phyloP scores from a whole-genome alignment of 169 alveolate species.

The Cyclospora cayetanensis region DNA sequence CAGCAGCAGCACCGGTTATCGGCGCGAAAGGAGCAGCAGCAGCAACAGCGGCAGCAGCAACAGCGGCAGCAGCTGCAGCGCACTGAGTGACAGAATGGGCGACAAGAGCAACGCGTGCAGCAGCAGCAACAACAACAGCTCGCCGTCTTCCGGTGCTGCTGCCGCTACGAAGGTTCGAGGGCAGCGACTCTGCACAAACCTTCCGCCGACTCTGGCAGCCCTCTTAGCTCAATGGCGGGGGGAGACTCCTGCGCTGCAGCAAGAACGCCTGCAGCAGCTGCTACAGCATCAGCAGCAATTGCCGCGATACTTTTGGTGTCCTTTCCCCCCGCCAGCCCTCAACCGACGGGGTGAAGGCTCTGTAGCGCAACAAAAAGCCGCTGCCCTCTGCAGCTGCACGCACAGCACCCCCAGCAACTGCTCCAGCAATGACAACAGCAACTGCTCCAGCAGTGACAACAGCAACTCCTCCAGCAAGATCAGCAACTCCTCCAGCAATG shows the following conservation, averaged over 20 bases:
- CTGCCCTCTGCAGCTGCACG: not conserved
- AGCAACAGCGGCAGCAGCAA: not conserved
- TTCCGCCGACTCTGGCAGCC: not conserved
- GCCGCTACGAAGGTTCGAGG: not conserved
- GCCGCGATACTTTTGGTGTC: slow-evolving; percentile 34
- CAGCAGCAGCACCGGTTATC: slow-evolving; percentile 5
- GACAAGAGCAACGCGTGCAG: too few relatives aligned
- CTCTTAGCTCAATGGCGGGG: not conserved
- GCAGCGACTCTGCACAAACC: not conserved
- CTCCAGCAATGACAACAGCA: not conserved
- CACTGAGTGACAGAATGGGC: not conserved
- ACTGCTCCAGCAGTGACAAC: not conserved
- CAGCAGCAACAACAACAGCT: slow-evolving; percentile 46
- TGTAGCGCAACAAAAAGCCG: not conserved
- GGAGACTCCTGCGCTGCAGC: not conserved
- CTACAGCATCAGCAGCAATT: not conserved
- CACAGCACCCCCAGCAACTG: not conserved
- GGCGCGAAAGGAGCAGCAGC: slow-evolving; percentile 17
- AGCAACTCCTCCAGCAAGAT: not conserved
- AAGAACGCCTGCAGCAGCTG: slow-evolving; percentile 41
- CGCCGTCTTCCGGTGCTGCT: too few relatives aligned
- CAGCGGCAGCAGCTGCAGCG: slow-evolving; percentile 8
- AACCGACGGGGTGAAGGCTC: slow-evolving; percentile 32
- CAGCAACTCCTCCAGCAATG: not conserved
- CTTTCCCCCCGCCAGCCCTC: slow-evolving; percentile 35